Evolutionary conservation across 2,329 filamentous ascomycete genomes (phyloP), one percentile per base, ranked within the genome.

Genomic region (Escovopsis sp.): DNA sequence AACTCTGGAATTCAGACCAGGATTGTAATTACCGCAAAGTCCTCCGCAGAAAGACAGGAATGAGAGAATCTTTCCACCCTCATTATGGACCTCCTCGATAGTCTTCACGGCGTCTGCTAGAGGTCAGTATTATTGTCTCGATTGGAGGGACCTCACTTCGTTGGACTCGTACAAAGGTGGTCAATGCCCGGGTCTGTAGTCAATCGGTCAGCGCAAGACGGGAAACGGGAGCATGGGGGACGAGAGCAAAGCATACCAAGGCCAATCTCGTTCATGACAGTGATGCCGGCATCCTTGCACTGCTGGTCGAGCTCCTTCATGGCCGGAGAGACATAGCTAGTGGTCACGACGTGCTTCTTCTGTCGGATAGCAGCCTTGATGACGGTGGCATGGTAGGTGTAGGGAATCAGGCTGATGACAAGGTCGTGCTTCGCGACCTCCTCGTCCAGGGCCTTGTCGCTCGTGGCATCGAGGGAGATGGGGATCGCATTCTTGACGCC

Each of bases 291-390:
- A 49, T 82, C 83, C 73, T 94, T 94, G 26, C 26, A 26, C 54
- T 82, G 69, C 54, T 79, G 70, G 56, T 95, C 82, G 40, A 96
- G 77, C 69, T 88, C 89, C 67, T 81, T 65, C 87, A 95, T 95
- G 50, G 85, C 85, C 4, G 86, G 86, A 4, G 85, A 93, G 52
- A 94, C 84, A 59, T 96, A 96, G 51, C 79, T 86, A 28, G 89
- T 95, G 45, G 89, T 95, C 57, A 96, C 88, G 47, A 96, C 87
- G 69, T 96, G 70, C 75, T 89, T 94, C 83, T 94, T 95, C 56
- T 81, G 75, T 56, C 81, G 77, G 66, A 96, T 95, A 49, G 87
- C 89, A 33, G 82, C 80, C 74, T 94, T 89, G 76, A 95, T 93
- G 55, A 95, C 87, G 43, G 74, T 71, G 38, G 82, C 84, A 64